phyloP scores from a whole-genome alignment of 441 rosid genomes.

The Corymbia calophylla region DNA sequence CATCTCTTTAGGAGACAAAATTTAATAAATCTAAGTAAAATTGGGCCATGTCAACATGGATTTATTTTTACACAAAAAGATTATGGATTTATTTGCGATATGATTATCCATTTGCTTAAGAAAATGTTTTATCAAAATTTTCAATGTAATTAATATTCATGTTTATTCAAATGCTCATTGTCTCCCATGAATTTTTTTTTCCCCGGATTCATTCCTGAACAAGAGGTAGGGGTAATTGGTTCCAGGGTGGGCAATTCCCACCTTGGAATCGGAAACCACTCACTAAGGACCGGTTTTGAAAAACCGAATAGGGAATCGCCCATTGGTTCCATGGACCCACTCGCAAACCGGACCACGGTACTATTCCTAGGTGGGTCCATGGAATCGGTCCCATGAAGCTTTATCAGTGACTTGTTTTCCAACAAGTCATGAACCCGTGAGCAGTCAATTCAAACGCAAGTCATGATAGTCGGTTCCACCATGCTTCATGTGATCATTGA shows the following conservation, averaged over 20 bases:
- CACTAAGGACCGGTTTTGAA: accelerated
- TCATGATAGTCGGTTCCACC: neutral
- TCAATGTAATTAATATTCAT: neutral
- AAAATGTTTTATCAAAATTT: neutral
- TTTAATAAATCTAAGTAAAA: neutral
- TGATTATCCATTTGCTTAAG: neutral
- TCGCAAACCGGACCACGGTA: accelerated
- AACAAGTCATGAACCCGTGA: too few relatives aligned
- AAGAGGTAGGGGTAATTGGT: too few relatives aligned
- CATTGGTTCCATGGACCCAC: neutral
- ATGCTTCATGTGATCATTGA: neutral
- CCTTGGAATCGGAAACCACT: accelerated
- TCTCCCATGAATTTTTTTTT: too few relatives aligned
- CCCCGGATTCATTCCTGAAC: too few relatives aligned
- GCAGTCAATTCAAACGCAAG: too few relatives aligned
- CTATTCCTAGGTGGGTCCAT: too few relatives aligned
- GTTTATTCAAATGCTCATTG: neutral
- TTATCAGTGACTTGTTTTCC: too few relatives aligned
- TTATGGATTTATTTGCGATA: neutral
- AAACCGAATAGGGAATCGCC: accelerated
- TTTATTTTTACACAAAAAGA: neutral
- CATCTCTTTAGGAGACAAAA: neutral
- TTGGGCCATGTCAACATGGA: neutral
- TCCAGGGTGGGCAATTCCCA: accelerated
- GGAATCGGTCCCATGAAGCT: too few relatives aligned